These are phyloP conservation scores for Polytrichum commune DNA, from an alignment of 225 moss, liverwort and hornwort species.

Conservation along the genomic window DNA sequence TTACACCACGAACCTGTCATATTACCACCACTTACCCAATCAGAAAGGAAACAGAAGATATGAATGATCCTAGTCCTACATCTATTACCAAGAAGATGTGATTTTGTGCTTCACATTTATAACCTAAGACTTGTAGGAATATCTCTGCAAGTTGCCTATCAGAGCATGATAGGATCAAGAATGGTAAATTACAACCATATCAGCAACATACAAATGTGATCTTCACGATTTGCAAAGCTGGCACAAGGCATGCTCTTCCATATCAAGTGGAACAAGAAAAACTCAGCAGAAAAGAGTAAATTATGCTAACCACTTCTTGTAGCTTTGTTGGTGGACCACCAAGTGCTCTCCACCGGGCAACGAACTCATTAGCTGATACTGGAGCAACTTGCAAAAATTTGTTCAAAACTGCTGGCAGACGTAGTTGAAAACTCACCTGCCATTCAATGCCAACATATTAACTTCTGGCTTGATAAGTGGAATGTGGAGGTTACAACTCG, in stretches of 20 bases:
- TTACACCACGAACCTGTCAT: constrained; percentile 85
- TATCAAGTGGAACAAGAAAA: too few relatives aligned
- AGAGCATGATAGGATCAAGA: too few relatives aligned
- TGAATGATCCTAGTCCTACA: too few relatives aligned
- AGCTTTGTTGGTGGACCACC: constrained; percentile 88
- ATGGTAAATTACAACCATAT: too few relatives aligned
- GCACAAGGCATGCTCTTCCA: too few relatives aligned
- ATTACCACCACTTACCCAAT: neutral
- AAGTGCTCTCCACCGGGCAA: constrained; percentile 82
- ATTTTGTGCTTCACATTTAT: too few relatives aligned
- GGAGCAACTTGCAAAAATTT: constrained; percentile 94
- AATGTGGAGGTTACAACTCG: neutral
- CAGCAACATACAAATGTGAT: too few relatives aligned
- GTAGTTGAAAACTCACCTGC: constrained; percentile 75
- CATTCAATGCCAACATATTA: constrained; percentile 12
- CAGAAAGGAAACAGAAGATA: too few relatives aligned
- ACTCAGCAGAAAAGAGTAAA: neutral
- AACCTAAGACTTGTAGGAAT: too few relatives aligned
- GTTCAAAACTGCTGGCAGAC: constrained; percentile 72
- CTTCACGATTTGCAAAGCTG: too few relatives aligned
- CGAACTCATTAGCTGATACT: constrained; percentile 84
- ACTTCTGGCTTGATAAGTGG: neutral
- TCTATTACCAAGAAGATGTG: too few relatives aligned
- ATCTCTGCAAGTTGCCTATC: too few relatives aligned
- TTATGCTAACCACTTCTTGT: constrained; percentile 86